Conservation (phyloP, 2,329 filamentous ascomycete species). For the Colletotrichum shisoi region DNA sequence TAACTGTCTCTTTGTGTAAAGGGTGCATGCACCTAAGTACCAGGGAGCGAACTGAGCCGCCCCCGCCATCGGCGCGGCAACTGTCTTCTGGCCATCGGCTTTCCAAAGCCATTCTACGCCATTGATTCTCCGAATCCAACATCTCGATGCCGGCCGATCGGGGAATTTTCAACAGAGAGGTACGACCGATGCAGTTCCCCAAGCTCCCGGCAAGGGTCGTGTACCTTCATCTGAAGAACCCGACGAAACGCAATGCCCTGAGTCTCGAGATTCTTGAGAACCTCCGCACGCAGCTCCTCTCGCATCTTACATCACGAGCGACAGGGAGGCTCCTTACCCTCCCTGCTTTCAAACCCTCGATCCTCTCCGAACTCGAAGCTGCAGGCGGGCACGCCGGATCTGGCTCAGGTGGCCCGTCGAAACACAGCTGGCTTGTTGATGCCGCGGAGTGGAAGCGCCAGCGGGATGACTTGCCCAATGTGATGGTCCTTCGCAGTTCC, state of each 20-base stretch:
- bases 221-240: constrained; percentile 44
- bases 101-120: not conserved
- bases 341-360: constrained; percentile 43
- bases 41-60: not conserved
- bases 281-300: constrained; percentile 43
- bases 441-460: constrained; percentile 41
- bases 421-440: constrained; percentile 46
- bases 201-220: constrained; percentile 44
- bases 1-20: too few relatives aligned
- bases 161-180: too few relatives aligned
- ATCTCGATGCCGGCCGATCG: not conserved
- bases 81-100: not conserved
- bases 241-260: constrained; percentile 43
- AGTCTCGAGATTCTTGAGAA: constrained; percentile 41
- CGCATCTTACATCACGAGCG: constrained; percentile 41
- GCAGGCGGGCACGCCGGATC: constrained; percentile 13
- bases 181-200: constrained; percentile 38
- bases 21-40: not conserved
- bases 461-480: constrained; percentile 43
- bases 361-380: constrained; percentile 40
- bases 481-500: constrained; percentile 46
- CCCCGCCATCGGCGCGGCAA: not conserved
- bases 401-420: not conserved
- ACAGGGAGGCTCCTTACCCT: constrained; percentile 43
- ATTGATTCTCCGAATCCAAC: not conserved